Percentiles rank a stretch among this genome's conserved stretches.
Conservation (phyloP, 2,329 filamentous ascomycete genomes). For the Aspergillus arachidicola region DNA sequence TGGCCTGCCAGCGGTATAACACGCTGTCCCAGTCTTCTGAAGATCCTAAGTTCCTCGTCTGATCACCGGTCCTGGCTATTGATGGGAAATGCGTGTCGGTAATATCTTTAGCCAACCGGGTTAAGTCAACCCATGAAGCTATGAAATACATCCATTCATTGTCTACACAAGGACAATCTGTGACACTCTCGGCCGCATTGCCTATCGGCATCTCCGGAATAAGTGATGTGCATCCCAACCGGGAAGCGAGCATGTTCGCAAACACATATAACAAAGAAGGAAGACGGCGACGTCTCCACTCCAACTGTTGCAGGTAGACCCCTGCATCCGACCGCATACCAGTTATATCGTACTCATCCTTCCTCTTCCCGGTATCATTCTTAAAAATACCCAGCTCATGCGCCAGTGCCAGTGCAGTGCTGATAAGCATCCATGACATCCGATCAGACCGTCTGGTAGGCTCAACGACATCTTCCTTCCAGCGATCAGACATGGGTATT, state of each 20-base stretch:
- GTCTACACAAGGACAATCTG: slow-evolving; percentile 31
- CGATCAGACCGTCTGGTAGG: slow-evolving; percentile 55
- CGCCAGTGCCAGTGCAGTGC: slow-evolving; percentile 53
- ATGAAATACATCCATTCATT: slow-evolving; percentile 49
- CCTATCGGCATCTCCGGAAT: slow-evolving; percentile 45
- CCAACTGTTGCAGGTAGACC: slow-evolving; percentile 22
- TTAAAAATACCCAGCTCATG: slow-evolving; percentile 55
- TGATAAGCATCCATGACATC: slow-evolving; percentile 62
- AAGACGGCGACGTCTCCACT: slow-evolving; percentile 32
- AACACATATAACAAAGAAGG: slow-evolving; percentile 44
- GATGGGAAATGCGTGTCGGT: slow-evolving; percentile 41
- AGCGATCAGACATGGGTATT: slow-evolving; percentile 40
- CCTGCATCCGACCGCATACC: slow-evolving; percentile 15
- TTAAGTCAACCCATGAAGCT: slow-evolving; percentile 45
- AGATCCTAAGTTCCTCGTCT: not conserved
- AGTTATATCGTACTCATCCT: not conserved
- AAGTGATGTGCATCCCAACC: slow-evolving; percentile 49
- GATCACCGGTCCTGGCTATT: not conserved
- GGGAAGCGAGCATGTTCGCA: slow-evolving; percentile 50
- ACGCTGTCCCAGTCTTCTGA: slow-evolving; percentile 15
- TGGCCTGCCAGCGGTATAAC: slow-evolving; percentile 14
- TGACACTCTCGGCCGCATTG: too few species aligned
- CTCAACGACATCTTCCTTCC: slow-evolving; percentile 56
- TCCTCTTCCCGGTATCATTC: slow-evolving; percentile 28
- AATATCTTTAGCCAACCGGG: slow-evolving; percentile 44